These are phyloP conservation scores for Vitis cinerea DNA, from an alignment of 164 flowering plant species.

Conservation along the genomic window DNA sequence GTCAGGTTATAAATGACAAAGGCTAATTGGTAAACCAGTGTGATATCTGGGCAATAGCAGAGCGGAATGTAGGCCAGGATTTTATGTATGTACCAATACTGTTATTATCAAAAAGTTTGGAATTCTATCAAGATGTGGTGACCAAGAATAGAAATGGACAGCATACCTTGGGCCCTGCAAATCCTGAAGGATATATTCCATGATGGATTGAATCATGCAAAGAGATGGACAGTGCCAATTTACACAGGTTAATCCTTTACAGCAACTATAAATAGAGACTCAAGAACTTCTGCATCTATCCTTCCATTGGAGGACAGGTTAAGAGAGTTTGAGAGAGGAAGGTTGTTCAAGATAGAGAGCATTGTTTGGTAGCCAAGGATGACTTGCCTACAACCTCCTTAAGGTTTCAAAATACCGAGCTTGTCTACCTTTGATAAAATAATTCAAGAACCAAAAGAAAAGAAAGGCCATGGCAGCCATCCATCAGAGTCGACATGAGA, in stretches of 20 bases:
- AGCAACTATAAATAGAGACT: conserved; percentile 17
- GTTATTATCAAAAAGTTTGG: neutral
- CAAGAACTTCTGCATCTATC: neutral
- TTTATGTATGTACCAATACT: neutral
- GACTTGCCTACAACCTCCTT: conserved; percentile 32
- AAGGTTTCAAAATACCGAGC: neutral
- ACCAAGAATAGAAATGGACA: neutral
- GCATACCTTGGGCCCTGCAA: conserved; percentile 11
- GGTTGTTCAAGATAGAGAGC: conserved; percentile 24
- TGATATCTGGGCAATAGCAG: neutral
- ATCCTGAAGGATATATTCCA: conserved; percentile 16
- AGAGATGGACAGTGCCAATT: neutral
- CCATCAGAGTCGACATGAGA: no score
- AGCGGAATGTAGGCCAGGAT: neutral
- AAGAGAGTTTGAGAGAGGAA: conserved; percentile 5
- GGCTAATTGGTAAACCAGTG: no score
- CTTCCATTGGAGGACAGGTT: no score
- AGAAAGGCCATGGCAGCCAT: no score
- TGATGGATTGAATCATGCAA: conserved; percentile 4
- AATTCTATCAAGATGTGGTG: neutral
- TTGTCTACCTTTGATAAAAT: neutral
- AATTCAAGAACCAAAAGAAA: no score
- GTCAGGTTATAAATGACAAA: conserved; percentile 1
- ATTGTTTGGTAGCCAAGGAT: conserved; percentile 42
- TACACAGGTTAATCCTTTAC: neutral